Evolutionary conservation across 1,284 basidiomycete species (phyloP).

Genomic region (Wolfiporia cocos): DNA sequence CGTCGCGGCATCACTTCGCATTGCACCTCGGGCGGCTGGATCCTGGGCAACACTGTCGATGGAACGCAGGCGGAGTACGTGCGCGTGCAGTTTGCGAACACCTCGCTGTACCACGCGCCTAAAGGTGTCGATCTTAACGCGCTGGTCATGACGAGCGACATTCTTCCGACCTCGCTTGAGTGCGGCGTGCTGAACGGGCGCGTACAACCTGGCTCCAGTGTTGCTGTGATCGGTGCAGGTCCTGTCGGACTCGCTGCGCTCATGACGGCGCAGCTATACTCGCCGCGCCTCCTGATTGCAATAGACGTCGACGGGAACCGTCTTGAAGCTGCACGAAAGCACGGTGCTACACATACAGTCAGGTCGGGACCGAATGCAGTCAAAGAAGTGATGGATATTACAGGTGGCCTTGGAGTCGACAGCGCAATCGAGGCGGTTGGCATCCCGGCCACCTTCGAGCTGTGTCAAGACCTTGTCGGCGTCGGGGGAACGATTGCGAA

Average conservation of each 20-base stretch:
- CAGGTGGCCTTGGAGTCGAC: constrained; percentile 19
- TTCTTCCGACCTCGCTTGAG: constrained; percentile 20
- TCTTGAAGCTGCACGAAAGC: constrained; percentile 13
- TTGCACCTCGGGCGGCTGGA: constrained; percentile 21
- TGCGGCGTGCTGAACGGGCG: constrained; percentile 22
- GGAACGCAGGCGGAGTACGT: constrained; percentile 24
- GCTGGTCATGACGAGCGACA: constrained; percentile 13
- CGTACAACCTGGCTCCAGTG: constrained; percentile 18
- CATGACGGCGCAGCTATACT: constrained; percentile 22
- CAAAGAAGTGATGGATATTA: constrained; percentile 18
- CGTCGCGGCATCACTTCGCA: constrained; percentile 21
- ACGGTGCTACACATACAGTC: constrained; percentile 22
- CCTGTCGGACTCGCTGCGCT: constrained; percentile 21
- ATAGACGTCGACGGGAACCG: constrained; percentile 20
- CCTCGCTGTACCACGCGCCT: constrained; percentile 15
- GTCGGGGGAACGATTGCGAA: constrained; percentile 24
- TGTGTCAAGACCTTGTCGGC: constrained; percentile 22
- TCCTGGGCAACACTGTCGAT: constrained; percentile 23
- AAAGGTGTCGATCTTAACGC: constrained; percentile 15
- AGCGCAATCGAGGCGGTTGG: constrained; percentile 24
- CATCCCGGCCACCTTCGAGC: constrained; percentile 19
- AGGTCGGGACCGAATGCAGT: constrained; percentile 17
- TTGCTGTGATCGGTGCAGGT: constrained; percentile 21
- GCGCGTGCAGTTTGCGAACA: constrained; percentile 21
- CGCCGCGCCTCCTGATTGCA: constrained; percentile 19